These are phyloP conservation scores for Mycosphaerella sp. DNA, from an alignment of 2,329 filamentous ascomycete genomes.

Conservation along the genomic window DNA sequence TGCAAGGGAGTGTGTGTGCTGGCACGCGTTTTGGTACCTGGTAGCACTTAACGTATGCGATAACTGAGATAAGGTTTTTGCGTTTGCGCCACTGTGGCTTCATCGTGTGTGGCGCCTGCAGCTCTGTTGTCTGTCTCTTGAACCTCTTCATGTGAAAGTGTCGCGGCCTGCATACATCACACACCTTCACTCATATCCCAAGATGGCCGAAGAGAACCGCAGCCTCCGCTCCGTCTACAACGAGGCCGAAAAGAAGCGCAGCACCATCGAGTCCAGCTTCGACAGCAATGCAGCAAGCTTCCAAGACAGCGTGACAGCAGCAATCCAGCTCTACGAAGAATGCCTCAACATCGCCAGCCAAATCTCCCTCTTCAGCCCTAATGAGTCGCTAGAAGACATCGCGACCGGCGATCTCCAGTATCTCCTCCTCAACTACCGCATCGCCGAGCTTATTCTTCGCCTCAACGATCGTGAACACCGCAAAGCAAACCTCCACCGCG, in stretches of 20 bases:
- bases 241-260: conserved; percentile 51
- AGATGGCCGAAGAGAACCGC: conserved; percentile 45
- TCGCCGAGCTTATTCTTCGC: conserved; percentile 73
- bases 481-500: conserved; percentile 54
- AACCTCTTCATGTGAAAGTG: conserved; percentile 5
- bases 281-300: conserved; percentile 61
- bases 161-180: not conserved
- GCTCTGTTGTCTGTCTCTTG: too few species aligned
- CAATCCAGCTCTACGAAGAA: conserved; percentile 66
- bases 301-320: conserved; percentile 59
- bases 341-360: conserved; percentile 63
- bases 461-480: conserved; percentile 56
- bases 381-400: conserved; percentile 83
- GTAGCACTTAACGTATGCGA: too few species aligned
- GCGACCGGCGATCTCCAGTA: conserved; percentile 78
- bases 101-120: too few species aligned
- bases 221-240: conserved; percentile 50
- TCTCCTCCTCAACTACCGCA: conserved; percentile 67
- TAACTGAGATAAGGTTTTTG: too few species aligned
- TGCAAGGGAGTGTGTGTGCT: not conserved
- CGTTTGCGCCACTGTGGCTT: too few species aligned
- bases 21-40: too few species aligned
- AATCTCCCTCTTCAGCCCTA: conserved; percentile 79
- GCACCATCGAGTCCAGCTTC: conserved; percentile 55
- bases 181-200: not conserved